phyloP scores from a whole-genome alignment of 2,329 filamentous ascomycete species.

The Phialocephala sp. region DNA sequence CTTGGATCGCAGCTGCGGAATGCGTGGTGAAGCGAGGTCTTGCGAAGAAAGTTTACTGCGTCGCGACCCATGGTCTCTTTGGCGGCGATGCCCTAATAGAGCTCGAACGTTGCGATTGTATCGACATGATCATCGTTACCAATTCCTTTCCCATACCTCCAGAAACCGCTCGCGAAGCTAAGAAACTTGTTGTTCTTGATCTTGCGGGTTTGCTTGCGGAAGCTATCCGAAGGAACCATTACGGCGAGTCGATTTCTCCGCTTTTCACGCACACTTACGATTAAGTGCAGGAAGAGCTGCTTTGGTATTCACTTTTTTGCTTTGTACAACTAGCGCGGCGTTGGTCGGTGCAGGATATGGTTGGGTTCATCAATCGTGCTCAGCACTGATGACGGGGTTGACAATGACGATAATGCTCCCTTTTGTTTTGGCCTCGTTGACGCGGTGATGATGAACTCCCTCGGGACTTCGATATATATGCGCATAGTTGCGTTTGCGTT shows the following conservation, averaged over 20 bases:
- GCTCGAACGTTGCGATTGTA: conserved; percentile 90
- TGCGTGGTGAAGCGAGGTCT: conserved; percentile 92
- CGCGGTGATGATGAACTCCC: neutral
- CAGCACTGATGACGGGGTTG: conserved; percentile 29
- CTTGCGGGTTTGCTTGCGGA: conserved; percentile 87
- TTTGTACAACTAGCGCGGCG: conserved; percentile 40
- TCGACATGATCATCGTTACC: conserved; percentile 92
- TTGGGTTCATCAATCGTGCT: conserved; percentile 26
- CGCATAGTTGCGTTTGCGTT: conserved; percentile 10
- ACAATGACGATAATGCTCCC: conserved; percentile 22
- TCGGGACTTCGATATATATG: neutral
- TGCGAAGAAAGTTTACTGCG: conserved; percentile 94
- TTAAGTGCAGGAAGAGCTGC: conserved; percentile 25
- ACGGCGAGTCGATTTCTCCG: conserved; percentile 77
- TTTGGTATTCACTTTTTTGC: conserved; percentile 53
- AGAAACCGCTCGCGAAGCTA: conserved; percentile 70
- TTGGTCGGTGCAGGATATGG: conserved; percentile 25
- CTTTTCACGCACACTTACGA: conserved; percentile 40
- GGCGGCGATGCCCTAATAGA: conserved; percentile 88
- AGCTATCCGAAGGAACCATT: conserved; percentile 94
- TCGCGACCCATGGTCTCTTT: conserved; percentile 95
- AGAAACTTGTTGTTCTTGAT: conserved; percentile 89
- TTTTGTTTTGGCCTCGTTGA: conserved; percentile 10
- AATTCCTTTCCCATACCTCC: conserved; percentile 94
- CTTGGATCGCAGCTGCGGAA: conserved; percentile 97